Conservation (phyloP, 805 yeast genomes). For the Kodamaea leandrae region DNA sequence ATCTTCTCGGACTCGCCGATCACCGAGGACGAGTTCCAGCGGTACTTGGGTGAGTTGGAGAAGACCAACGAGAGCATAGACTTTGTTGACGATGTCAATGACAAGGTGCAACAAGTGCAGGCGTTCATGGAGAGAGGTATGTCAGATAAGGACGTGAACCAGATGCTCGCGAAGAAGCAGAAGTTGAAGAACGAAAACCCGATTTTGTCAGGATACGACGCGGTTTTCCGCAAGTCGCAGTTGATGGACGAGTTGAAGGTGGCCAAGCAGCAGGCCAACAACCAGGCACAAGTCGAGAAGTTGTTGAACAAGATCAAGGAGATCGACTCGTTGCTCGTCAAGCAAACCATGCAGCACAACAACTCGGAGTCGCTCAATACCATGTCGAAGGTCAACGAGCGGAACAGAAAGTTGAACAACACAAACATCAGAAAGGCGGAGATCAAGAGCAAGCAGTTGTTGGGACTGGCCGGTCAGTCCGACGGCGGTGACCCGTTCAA, state of each 20-base stretch:
- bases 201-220: slow-evolving; percentile 45
- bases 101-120: slow-evolving; percentile 60
- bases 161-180: slow-evolving; percentile 72
- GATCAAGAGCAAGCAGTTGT: slow-evolving; percentile 40
- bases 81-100: slow-evolving; percentile 58
- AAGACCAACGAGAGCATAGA: slow-evolving; percentile 60
- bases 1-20: slow-evolving; percentile 78
- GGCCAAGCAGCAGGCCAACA: slow-evolving; percentile 58
- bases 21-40: slow-evolving; percentile 66
- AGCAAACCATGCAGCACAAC: slow-evolving; percentile 33
- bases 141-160: slow-evolving; percentile 71
- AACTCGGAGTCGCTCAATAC: slow-evolving; percentile 42
- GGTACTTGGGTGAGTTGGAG: slow-evolving; percentile 60
- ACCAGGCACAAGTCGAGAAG: slow-evolving; percentile 28
- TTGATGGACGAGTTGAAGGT: slow-evolving; percentile 71
- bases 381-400: slow-evolving; percentile 72
- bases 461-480: slow-evolving; percentile 29
- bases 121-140: slow-evolving; percentile 63
- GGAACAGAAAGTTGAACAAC: slow-evolving; percentile 81
- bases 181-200: slow-evolving; percentile 37
- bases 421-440: slow-evolving; percentile 80
- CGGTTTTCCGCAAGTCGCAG: slow-evolving; percentile 71
- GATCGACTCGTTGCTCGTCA: slow-evolving; percentile 47
- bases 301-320: slow-evolving; percentile 38
- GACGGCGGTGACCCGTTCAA: slow-evolving; percentile 76